These are phyloP conservation scores for Monsonia emarginata DNA, from an alignment of 441 rosid species.

Conservation along the genomic window DNA sequence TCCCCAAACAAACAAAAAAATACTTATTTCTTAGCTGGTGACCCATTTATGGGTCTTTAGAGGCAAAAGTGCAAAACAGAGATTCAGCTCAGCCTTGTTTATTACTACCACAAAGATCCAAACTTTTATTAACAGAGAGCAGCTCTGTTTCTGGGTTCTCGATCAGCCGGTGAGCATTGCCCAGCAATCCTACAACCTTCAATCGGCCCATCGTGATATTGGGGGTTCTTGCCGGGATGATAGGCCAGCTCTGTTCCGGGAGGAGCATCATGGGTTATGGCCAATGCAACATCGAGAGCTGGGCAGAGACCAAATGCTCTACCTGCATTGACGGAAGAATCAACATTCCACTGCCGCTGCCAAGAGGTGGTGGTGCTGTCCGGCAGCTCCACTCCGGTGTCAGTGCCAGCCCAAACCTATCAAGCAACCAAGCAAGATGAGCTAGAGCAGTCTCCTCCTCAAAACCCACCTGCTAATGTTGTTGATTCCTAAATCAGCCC, in stretches of 20 bases:
- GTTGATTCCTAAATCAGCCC: background rate
- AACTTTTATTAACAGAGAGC: too few relatives aligned
- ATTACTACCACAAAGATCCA: too few relatives aligned
- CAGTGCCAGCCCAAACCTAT: constrained; percentile 21
- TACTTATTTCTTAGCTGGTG: background rate
- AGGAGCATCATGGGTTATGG: constrained; percentile 45
- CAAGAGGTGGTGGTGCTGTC: constrained; percentile 5
- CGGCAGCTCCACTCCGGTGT: constrained; percentile 17
- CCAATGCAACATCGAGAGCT: constrained; percentile 51
- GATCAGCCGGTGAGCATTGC: too few relatives aligned
- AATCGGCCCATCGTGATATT: constrained; percentile 43
- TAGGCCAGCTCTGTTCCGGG: constrained; percentile 68
- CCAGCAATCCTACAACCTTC: constrained; percentile 11
- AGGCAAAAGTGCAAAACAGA: too few relatives aligned
- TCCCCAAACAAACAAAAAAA: background rate
- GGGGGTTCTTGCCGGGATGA: constrained; percentile 38
- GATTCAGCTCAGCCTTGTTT: too few relatives aligned
- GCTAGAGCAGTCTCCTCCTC: constrained; percentile 24
- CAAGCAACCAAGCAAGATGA: too few relatives aligned
- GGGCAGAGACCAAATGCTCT: constrained; percentile 56
- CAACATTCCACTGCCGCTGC: constrained; percentile 23
- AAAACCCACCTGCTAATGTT: background rate
- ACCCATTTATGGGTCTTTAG: too few relatives aligned
- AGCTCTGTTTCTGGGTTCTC: too few relatives aligned
- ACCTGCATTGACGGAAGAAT: constrained; percentile 71